Conservation (phyloP, 2,329 filamentous ascomycete species). For the Hypoxylon sp. region DNA sequence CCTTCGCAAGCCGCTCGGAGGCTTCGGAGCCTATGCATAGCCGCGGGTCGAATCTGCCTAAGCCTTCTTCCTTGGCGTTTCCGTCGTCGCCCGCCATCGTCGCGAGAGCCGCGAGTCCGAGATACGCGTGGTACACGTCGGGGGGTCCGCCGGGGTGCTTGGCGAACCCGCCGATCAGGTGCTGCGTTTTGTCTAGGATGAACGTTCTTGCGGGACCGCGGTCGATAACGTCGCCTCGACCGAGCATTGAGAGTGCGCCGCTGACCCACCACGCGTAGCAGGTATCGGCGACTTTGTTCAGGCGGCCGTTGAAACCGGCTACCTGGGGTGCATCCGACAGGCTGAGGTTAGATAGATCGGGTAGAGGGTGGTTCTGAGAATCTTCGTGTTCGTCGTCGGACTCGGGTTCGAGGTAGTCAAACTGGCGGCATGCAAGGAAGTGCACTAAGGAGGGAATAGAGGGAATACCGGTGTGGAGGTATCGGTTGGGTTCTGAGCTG, state of each 20-base stretch:
- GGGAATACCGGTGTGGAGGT: constrained; percentile 59
- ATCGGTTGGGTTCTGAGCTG: constrained; percentile 49
- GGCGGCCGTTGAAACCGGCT: constrained; percentile 86
- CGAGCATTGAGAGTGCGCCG: constrained; percentile 75
- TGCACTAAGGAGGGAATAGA: constrained; percentile 57
- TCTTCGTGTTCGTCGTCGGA: constrained; percentile 62
- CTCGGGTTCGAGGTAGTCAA: constrained; percentile 64
- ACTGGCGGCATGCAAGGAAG: constrained; percentile 77
- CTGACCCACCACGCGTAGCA: constrained; percentile 96
- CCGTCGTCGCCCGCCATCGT: constrained; percentile 65
- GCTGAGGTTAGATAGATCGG: constrained; percentile 56
- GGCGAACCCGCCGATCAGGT: constrained; percentile 86
- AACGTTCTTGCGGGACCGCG: constrained; percentile 77
- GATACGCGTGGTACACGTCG: constrained; percentile 89
- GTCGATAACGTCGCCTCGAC: constrained; percentile 71
- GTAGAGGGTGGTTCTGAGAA: constrained; percentile 51
- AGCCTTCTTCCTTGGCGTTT: constrained; percentile 67
- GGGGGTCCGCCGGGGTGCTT: constrained; percentile 78
- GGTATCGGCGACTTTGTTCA: constrained; percentile 93
- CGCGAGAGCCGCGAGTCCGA: constrained; percentile 85
- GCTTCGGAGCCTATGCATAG: constrained; percentile 80
- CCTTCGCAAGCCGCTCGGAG: constrained; percentile 64
- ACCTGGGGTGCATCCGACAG: constrained; percentile 50
- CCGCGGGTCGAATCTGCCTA: constrained; percentile 80
- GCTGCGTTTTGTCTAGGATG: constrained; percentile 87